Percentiles rank a stretch among this genome's conserved stretches.
Conservation (phyloP, 306 rosid genomes). For the Coriaria nepalensis region DNA sequence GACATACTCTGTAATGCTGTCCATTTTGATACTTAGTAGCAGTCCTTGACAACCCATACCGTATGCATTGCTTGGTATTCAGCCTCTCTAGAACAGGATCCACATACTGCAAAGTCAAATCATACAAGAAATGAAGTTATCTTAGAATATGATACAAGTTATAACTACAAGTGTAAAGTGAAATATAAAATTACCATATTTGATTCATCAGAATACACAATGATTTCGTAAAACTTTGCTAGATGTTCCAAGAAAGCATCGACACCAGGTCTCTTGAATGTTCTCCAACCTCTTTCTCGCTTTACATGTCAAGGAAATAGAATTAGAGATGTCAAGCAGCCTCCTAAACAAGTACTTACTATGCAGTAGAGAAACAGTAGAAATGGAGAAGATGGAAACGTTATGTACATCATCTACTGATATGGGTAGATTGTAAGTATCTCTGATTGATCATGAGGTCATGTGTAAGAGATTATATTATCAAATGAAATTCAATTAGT, state of each 20-base stretch:
- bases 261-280: constrained; percentile 94
- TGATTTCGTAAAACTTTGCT: constrained; percentile 73
- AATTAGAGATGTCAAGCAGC: not conserved
- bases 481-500: no score
- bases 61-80: constrained; percentile 74
- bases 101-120: constrained; percentile 53
- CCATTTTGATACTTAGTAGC: constrained; percentile 91
- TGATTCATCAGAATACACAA: constrained; percentile 79
- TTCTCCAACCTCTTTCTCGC: constrained; percentile 98
- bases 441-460: not conserved
- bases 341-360: not conserved
- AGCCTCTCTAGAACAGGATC: constrained; percentile 90
- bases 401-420: no score
- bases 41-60: constrained; percentile 71
- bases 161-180: not conserved
- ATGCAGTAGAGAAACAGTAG: no score
- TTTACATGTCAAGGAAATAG: constrained; percentile 27
- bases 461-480: not conserved
- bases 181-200: constrained; percentile 47
- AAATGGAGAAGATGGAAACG: no score
- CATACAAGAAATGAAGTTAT: constrained; percentile 8
- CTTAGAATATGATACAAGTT: constrained; percentile 3
- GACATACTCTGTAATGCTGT: constrained; percentile 75
- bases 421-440: no score
- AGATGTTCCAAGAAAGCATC: constrained; percentile 95